Evolutionary conservation across 208 protist genomes (phyloP), one percentile per base, ranked within the genome.

Genomic region (Crithidia thermophila): DNA sequence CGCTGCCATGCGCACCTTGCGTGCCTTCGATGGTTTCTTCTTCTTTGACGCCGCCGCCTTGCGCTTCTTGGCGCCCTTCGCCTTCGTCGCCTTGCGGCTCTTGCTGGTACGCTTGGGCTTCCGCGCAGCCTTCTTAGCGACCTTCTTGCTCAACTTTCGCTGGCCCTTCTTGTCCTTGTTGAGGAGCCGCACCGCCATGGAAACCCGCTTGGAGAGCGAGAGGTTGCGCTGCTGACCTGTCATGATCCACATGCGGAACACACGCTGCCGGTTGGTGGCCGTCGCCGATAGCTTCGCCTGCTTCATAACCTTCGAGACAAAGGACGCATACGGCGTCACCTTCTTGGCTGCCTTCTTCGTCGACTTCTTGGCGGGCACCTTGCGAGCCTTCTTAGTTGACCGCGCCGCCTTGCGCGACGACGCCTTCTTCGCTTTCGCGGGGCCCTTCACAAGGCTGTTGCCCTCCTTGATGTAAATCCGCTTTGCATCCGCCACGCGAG

Each of bases 111-210:
- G n/a, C n/a, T n/a, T n/a, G n/a, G n/a, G n/a, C n/a, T n/a, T n/a
- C n/a, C n/a, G n/a, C 21, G 33, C 14, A 62, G 18, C 42, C 42
- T 67, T 45, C 27, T 60, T 70, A n/a, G 56, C 46, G 7, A 49
- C 2, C 34, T 45, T 56, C 40, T 67, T 72, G 39, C 57, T 62
- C 10, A 62, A 42, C 16, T 30, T 23, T 3, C 57, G 57, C 42
- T 21, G 20, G 51, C 43, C 49, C 23, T 56, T 47, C 18, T 43
- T n/a, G 21, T 57, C 20, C 39, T 75, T 74, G 14, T 33, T 47
- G 27, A 82, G 61, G 11, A 82, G 52, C 3, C 77, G 72, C 53
- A 67, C 65, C 10, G 77, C 77, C 45, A 65, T 74, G 14, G 70
- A 46, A 0, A 82, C 45, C n/a, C 72, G 75, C 40, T 65, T 61